phyloP scores from a whole-genome alignment of 495 filamentous ascomycete species.

The Hypoxylon intermedium region DNA sequence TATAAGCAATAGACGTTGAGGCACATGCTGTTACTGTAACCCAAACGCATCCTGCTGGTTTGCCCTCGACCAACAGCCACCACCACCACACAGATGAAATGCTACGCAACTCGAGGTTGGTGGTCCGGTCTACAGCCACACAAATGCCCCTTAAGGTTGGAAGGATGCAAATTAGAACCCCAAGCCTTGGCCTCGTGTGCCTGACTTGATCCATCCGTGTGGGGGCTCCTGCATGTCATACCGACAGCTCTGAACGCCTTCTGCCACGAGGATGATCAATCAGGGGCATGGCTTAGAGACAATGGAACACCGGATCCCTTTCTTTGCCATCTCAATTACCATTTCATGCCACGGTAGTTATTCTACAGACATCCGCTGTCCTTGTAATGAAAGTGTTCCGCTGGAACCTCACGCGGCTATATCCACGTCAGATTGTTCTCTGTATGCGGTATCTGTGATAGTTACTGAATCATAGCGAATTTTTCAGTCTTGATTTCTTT shows the following conservation, averaged over 20 bases:
- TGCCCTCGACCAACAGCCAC: neutral
- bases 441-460: too few relatives aligned
- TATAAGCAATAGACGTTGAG: slow-evolving; percentile 1
- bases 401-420: too few relatives aligned
- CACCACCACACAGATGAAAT: slow-evolving; percentile 8
- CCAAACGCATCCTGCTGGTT: slow-evolving; percentile 13
- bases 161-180: slow-evolving; percentile 5
- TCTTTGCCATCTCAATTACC: too few relatives aligned
- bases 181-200: neutral
- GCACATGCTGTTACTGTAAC: slow-evolving; percentile 13
- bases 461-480: too few relatives aligned
- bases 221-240: neutral
- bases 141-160: slow-evolving; percentile 5
- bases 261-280: neutral
- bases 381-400: too few relatives aligned
- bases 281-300: neutral
- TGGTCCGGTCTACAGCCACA: neutral
- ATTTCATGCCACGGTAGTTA: too few relatives aligned
- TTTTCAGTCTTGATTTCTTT: too few relatives aligned
- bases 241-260: neutral
- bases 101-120: too few relatives aligned
- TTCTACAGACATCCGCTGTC: too few relatives aligned
- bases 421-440: too few relatives aligned
- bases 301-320: too few relatives aligned
- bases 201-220: neutral